A percentile compares a stretch with the other conserved stretches of the same genome.
phyloP scores from a whole-genome alignment of 208 protist genomes.

The Borovskyia barvae region DNA sequence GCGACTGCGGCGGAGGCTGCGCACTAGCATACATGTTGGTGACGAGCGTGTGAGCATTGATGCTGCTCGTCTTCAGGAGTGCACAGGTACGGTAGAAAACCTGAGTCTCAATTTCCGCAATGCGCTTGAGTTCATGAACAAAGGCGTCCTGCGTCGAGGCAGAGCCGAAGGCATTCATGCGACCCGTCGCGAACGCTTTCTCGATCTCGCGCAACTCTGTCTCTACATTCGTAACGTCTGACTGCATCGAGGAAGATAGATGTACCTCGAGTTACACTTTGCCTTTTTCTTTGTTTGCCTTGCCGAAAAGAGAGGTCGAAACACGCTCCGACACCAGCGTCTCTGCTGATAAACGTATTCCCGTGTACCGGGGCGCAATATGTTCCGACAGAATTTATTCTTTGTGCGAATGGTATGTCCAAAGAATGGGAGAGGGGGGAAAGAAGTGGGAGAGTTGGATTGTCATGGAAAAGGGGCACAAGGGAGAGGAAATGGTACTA shows the following conservation, averaged over 20 bases:
- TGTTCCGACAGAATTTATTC: too few species aligned
- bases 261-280: too few species aligned
- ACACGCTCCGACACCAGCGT: too few species aligned
- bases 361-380: too few species aligned
- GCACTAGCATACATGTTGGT: conserved; percentile 69
- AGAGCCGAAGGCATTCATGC: conserved; percentile 85
- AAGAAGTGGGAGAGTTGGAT: too few species aligned
- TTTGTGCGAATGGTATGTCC: too few species aligned
- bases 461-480: too few species aligned
- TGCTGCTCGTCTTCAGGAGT: conserved; percentile 64
- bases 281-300: conserved; percentile 1
- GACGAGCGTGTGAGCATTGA: conserved; percentile 53
- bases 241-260: too few species aligned
- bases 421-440: conserved; percentile 2
- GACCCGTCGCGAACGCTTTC: conserved; percentile 72
- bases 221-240: conserved; percentile 73
- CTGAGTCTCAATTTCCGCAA: conserved; percentile 82
- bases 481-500: too few species aligned
- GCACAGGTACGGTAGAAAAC: conserved; percentile 83
- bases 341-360: too few species aligned
- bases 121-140: conserved; percentile 68
- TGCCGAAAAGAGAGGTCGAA: too few species aligned
- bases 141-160: conserved; percentile 64
- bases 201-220: conserved; percentile 83
- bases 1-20: conserved; percentile 31